Percentiles rank a stretch among this genome's conserved stretches.
Evolutionary conservation across 352 stramenopile genomes (phyloP).

Genomic region (Phytophthora cajani): DNA sequence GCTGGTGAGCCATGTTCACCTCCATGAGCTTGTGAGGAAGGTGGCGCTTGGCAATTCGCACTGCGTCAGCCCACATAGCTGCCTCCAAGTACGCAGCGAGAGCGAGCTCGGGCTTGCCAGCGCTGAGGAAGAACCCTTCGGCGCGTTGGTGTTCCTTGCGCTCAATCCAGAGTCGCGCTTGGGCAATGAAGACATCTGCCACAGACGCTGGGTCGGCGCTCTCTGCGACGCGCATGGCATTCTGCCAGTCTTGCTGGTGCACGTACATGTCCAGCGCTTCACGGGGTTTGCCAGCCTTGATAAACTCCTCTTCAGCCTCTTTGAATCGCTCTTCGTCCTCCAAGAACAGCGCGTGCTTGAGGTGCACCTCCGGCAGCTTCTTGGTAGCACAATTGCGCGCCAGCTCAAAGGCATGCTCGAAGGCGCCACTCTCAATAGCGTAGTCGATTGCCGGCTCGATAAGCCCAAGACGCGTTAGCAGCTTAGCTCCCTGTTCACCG

Average conservation of each 20-base stretch:
- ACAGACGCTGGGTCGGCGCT: conserved; percentile 89
- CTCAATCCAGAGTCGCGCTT: conserved; percentile 89
- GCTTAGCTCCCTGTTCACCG: conserved; percentile 89
- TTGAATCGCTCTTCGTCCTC: conserved; percentile 95
- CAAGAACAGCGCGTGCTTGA: conserved; percentile 94
- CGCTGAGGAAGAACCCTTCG: conserved; percentile 93
- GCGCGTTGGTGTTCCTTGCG: conserved; percentile 83
- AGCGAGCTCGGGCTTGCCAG: conserved; percentile 91
- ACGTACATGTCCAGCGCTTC: conserved; percentile 97
- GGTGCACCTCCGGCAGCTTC: conserved; percentile 92
- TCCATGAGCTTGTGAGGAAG: conserved; percentile 93
- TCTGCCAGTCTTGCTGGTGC: conserved; percentile 93
- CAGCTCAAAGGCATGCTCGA: conserved; percentile 94
- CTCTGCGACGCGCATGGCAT: conserved; percentile 93
- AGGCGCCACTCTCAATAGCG: conserved; percentile 91
- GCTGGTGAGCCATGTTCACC: conserved; percentile 89
- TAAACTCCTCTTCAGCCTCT: conserved; percentile 93
- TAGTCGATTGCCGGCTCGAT: conserved; percentile 96
- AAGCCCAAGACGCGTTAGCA: conserved; percentile 91
- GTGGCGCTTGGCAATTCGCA: conserved; percentile 90
- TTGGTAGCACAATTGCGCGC: conserved; percentile 84
- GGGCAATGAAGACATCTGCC: conserved; percentile 91
- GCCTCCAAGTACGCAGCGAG: conserved; percentile 89
- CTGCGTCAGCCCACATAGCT: conserved; percentile 88
- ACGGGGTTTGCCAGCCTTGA: conserved; percentile 91